Conservation (phyloP, 495 filamentous ascomycete genomes). For the Penicillium paxilli region DNA sequence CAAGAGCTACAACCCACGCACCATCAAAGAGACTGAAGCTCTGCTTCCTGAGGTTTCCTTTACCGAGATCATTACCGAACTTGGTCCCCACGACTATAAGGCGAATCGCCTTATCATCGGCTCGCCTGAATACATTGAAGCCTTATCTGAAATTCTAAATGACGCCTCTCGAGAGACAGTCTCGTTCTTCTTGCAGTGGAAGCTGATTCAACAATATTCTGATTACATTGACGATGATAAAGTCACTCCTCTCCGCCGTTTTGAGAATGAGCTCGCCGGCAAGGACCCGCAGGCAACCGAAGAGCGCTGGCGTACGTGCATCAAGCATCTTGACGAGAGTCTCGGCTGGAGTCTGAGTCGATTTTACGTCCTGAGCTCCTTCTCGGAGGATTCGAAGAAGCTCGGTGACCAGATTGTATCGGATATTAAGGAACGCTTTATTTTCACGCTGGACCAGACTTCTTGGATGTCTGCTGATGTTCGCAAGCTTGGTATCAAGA, state of each 20-base stretch:
- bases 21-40: constrained; percentile 49
- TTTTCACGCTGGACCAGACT: constrained; percentile 56
- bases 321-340: constrained; percentile 54
- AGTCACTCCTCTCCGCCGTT: constrained; percentile 56
- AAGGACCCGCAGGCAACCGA: constrained; percentile 62
- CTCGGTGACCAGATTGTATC: constrained; percentile 69
- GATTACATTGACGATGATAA: constrained; percentile 56
- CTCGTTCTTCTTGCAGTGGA: constrained; percentile 61
- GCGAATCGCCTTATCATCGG: constrained; percentile 56
- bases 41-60: constrained; percentile 58
- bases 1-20: constrained; percentile 59
- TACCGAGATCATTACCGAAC: constrained; percentile 47
- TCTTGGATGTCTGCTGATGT: constrained; percentile 71
- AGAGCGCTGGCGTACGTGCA: constrained; percentile 71
- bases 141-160: constrained; percentile 47
- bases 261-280: constrained; percentile 57
- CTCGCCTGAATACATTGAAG: constrained; percentile 56
- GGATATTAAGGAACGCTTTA: constrained; percentile 68
- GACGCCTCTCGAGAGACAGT: constrained; percentile 48
- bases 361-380: constrained; percentile 67
- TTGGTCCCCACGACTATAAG: constrained; percentile 53
- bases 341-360: constrained; percentile 62
- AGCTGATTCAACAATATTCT: constrained; percentile 54
- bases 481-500: constrained; percentile 60
- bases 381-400: constrained; percentile 60